A percentile compares a stretch with the other conserved stretches of the same genome.
These are phyloP conservation scores for Spathaspora hagerdaliae DNA, from an alignment of 805 yeast species.

Conservation along the genomic window DNA sequence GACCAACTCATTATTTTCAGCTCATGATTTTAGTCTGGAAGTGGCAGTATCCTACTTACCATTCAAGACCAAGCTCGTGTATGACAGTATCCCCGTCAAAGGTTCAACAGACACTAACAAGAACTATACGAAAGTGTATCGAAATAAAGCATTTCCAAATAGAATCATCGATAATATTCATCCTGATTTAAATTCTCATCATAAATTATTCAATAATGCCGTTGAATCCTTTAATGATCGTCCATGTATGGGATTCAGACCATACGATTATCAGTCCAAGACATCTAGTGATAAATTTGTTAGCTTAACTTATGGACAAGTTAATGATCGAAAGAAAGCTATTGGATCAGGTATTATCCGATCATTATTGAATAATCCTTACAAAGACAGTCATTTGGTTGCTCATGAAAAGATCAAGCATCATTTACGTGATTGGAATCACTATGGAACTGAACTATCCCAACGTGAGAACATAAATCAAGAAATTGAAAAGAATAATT, in stretches of 20 bases:
- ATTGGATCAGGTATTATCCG: constrained; percentile 39
- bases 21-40: constrained; percentile 11
- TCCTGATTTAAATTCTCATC: constrained; percentile 19
- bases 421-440: constrained; percentile 13
- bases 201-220: constrained; percentile 17
- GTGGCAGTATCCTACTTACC: constrained; percentile 8
- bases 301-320: constrained; percentile 21
- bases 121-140: constrained; percentile 41
- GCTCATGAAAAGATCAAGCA: constrained; percentile 14
- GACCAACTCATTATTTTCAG: constrained; percentile 7
- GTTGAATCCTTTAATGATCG: constrained; percentile 10
- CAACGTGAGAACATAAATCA: constrained; percentile 1
- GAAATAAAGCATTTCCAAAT: constrained; percentile 20
- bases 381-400: constrained; percentile 6
- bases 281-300: constrained; percentile 6
- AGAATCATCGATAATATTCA: constrained; percentile 10
- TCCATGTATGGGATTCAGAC: constrained; percentile 21
- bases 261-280: constrained; percentile 14
- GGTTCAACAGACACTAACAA: background rate
- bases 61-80: constrained; percentile 3
- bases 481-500: constrained; percentile 17
- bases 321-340: constrained; percentile 24
- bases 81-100: constrained; percentile 29
- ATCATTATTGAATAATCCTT: constrained; percentile 21
- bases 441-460: constrained; percentile 7